Evolutionary conservation across 2,329 filamentous ascomycete genomes (phyloP), one percentile per base, ranked within the genome.

Genomic region (Sporothrix humicola): DNA sequence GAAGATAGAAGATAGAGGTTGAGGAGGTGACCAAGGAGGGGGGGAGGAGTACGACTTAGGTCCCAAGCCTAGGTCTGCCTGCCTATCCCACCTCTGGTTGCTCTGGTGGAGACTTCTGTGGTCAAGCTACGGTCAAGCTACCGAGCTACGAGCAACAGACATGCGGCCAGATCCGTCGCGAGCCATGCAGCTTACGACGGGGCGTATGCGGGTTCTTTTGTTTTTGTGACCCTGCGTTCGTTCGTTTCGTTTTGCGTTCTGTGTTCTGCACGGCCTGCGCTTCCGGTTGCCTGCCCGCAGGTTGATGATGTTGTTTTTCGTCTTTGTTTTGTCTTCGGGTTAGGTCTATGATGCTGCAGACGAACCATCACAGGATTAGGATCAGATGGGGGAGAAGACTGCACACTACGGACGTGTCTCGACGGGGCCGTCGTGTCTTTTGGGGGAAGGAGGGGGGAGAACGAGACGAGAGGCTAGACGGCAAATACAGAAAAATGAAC

Each of bases 91-190:
- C 31, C 31, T 37, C 31, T 37, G 31, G 31, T 26, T 66, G 61
- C 61, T 66, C 42, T 66, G 42, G 61, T 66, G 61, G 61, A 23
- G 61, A 26, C 20, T 23, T 23, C 46, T 26, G 12, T 23, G n/a
- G 20, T 37, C 31, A 48, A 66, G 42, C 42, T 26, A 66, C 42
- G n/a, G 61, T 26, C 20, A 54, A 68, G 65, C 65, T 68, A n/a
- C 65, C 31, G 31, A 37, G 31, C 31, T 37, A 68, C 50, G 7
- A 68, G 65, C 65, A 37, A n/a, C 65, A 23, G 46, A 37, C 65
- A 31, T 37, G 15, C 48, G 66, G 48, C 48, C 66, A 69, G 23
- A 69, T 54, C 66, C 46, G 66, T 52, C 48, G 66, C 26, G 4
- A 69, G 23, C 48, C 17, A 20, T 69, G 48, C 48, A 69, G 48